Evolutionary conservation across 2,329 filamentous ascomycete species (phyloP), one percentile per base, ranked within the genome.

Genomic region (Aspergillus tubingensis): DNA sequence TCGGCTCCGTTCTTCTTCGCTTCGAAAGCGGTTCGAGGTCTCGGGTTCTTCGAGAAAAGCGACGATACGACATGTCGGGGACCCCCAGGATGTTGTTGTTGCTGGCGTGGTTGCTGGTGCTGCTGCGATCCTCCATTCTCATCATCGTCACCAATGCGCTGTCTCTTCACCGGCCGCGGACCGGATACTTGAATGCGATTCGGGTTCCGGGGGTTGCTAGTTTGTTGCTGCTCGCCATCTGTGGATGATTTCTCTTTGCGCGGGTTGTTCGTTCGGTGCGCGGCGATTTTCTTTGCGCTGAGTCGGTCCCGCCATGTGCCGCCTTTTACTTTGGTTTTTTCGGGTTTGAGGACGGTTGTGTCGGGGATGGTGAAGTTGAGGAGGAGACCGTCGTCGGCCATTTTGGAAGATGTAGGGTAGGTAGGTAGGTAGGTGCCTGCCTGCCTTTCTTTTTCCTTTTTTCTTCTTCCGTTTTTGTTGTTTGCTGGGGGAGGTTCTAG

Each of bases 301-400:
- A 94, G 84, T 63, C 95, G 86, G 74, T 96, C 93, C 72, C 91
- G 90, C 95, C 95, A 99, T 69, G 87, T 86, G n/a, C 95, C 95
- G 67, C 95, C 95, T 74, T 90, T 95, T 76, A 96, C 91, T 57
- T 80, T 84, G 3, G 82, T 79, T 3, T 82, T 78, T 67, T 83
- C 82, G 5, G 84, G 81, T 62, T 88, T 83, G 57, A 91, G 74
- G 11, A 89, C 84, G 17, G 81, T 84, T 62, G 81, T 84, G 65
- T 91, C 87, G 27, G 86, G 85, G 59, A 96, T 81, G 69, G 92
- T 88, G 74, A 98, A 97, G 71, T 98, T 98, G 73, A 98, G 82
- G 59, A 97, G 85, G 86, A 99, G 90, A 68, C 92, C 92, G 87
- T 96, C 91, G 81, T 98, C 93, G 54, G 91, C 91, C 93, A 98